A percentile compares a stretch with the other conserved stretches of the same genome.
These are phyloP conservation scores for Castanea crenata DNA, from an alignment of 306 rosid genomes.

Conservation along the genomic window DNA sequence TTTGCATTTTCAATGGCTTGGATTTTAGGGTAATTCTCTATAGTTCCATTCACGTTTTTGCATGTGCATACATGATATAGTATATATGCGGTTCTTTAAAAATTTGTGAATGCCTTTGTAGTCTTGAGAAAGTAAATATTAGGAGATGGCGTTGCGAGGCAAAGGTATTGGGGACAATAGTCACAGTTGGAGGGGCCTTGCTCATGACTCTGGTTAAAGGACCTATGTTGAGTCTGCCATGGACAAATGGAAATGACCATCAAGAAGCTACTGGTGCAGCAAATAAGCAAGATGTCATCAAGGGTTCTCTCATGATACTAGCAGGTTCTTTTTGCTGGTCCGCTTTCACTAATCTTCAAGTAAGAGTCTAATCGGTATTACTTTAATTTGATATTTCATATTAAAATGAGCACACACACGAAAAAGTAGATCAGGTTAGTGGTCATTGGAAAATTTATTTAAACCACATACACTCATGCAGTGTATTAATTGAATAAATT, in stretches of 20 bases:
- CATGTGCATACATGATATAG: no score
- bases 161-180: constrained; percentile 41
- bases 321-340: constrained; percentile 55
- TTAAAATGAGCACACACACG: no score
- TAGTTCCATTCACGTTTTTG: background rate
- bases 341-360: constrained; percentile 44
- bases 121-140: constrained; percentile 48
- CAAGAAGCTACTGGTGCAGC: constrained; percentile 11
- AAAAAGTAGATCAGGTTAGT: no score
- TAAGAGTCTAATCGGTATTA: background rate
- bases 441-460: no score
- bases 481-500: no score
- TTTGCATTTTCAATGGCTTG: constrained; percentile 59
- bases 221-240: constrained; percentile 34
- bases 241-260: constrained; percentile 24
- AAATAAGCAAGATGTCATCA: constrained; percentile 30
- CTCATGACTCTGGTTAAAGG: constrained; percentile 44
- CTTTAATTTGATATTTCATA: background rate
- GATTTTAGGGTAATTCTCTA: constrained; percentile 23
- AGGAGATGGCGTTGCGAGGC: constrained; percentile 35
- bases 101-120: constrained; percentile 8
- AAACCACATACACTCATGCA: no score
- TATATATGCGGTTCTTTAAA: no score
- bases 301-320: constrained; percentile 45
- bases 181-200: constrained; percentile 58